phyloP scores from a whole-genome alignment of 2,329 filamentous ascomycete species.

The Fusarium sp. region DNA sequence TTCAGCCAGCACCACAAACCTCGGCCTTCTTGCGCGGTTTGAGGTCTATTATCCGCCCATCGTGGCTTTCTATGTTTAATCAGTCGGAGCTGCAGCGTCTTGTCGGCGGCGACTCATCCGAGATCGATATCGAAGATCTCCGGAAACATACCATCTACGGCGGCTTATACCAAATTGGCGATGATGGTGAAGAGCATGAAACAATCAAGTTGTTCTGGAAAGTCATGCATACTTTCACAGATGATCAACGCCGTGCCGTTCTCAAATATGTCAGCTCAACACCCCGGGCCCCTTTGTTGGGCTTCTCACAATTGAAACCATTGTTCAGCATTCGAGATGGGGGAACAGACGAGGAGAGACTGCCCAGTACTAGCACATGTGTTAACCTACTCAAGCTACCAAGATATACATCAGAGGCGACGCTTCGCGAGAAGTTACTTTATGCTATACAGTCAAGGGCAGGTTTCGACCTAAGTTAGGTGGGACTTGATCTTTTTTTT shows the following conservation, averaged over 20 bases:
- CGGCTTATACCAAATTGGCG: conserved; percentile 88
- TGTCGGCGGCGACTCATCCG: conserved; percentile 85
- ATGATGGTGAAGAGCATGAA: conserved; percentile 86
- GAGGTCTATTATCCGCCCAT: conserved; percentile 86
- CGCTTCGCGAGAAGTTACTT: conserved; percentile 81
- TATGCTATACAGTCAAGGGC: conserved; percentile 92
- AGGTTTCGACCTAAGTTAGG: conserved; percentile 83
- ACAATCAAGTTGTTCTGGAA: conserved; percentile 91
- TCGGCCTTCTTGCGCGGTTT: conserved; percentile 88
- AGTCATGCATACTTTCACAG: conserved; percentile 80
- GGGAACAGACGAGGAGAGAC: conserved; percentile 67
- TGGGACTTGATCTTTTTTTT: not conserved
- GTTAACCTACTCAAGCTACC: conserved; percentile 95
- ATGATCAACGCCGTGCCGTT: conserved; percentile 83
- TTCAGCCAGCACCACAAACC: conserved; percentile 84
- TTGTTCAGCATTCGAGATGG: conserved; percentile 90
- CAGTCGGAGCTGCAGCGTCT: conserved; percentile 93
- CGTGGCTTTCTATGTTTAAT: conserved; percentile 99
- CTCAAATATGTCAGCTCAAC: conserved; percentile 97
- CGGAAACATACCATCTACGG: conserved; percentile 86
- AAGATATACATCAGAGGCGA: conserved; percentile 74
- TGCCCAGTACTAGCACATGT: conserved; percentile 95
- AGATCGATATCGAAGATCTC: conserved; percentile 89
- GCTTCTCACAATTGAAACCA: conserved; percentile 87
- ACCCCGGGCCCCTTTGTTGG: conserved; percentile 86